Percentiles rank a stretch among this genome's conserved stretches.
These are phyloP conservation scores for Colletotrichum cuscutae DNA, from an alignment of 2,329 filamentous ascomycete genomes.

Conservation along the genomic window DNA sequence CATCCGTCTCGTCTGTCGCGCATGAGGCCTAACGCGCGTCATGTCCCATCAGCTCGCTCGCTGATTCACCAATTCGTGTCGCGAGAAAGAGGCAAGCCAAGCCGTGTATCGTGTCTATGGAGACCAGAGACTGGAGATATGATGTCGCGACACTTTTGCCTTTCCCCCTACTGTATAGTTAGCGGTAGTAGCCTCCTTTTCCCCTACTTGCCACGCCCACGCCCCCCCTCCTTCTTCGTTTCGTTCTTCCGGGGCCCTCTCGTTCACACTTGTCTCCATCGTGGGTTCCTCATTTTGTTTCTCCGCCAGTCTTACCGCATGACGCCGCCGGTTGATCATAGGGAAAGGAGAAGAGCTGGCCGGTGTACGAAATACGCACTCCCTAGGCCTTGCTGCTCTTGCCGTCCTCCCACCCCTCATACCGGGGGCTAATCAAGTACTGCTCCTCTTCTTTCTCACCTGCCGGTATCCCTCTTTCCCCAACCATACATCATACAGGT, in stretches of 20 bases:
- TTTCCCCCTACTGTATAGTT: neutral
- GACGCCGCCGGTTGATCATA: constrained; percentile 20
- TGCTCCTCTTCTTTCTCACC: neutral
- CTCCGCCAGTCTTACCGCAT: constrained; percentile 31
- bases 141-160: neutral
- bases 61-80: neutral
- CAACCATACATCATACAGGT: neutral
- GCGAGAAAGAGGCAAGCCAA: neutral
- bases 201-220: neutral
- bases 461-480: neutral
- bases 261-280: neutral
- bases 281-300: neutral
- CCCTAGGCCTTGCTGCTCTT: neutral
- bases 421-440: neutral
- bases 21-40: neutral
- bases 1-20: neutral
- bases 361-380: neutral
- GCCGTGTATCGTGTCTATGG: neutral
- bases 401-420: neutral
- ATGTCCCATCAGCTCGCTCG: neutral
- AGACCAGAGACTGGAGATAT: neutral
- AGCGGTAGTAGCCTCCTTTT: neutral
- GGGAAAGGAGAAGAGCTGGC: neutral
- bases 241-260: neutral
- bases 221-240: neutral